These are phyloP conservation scores for Aspergillus conjunctus DNA, from an alignment of 495 filamentous ascomycete genomes.

Conservation along the genomic window DNA sequence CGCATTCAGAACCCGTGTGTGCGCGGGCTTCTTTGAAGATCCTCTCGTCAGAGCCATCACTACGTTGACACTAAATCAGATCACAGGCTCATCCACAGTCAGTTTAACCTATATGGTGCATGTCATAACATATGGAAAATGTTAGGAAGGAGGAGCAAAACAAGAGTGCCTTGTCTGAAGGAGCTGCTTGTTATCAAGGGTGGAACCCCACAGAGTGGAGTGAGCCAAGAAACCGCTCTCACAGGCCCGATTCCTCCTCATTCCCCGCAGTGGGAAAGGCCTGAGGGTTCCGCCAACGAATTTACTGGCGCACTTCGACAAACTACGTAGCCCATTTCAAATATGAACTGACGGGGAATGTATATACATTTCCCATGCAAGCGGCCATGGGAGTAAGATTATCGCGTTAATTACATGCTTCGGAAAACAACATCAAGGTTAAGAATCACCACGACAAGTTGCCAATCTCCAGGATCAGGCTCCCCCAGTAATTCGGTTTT, in stretches of 20 bases:
- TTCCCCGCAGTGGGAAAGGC: not conserved
- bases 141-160: not conserved
- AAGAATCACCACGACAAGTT: not conserved
- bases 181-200: not conserved
- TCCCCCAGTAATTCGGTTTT: not conserved
- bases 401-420: not conserved
- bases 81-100: not conserved
- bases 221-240: not conserved
- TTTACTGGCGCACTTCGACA: not conserved
- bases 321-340: not conserved
- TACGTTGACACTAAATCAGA: not conserved
- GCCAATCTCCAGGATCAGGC: slow-evolving; percentile 1
- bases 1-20: slow-evolving; percentile 6
- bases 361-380: too few species aligned
- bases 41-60: not conserved
- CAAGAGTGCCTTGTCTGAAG: not conserved
- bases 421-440: not conserved
- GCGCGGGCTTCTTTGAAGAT: not conserved
- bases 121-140: not conserved
- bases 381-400: too few species aligned
- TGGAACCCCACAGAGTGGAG: not conserved
- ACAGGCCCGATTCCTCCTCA: not conserved
- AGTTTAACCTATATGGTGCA: not conserved
- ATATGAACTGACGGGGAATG: too few species aligned
- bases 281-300: not conserved